Percentiles rank a stretch among this genome's conserved stretches.
Conservation (phyloP, 495 filamentous ascomycete genomes). For the Schizothecium vesticola region DNA sequence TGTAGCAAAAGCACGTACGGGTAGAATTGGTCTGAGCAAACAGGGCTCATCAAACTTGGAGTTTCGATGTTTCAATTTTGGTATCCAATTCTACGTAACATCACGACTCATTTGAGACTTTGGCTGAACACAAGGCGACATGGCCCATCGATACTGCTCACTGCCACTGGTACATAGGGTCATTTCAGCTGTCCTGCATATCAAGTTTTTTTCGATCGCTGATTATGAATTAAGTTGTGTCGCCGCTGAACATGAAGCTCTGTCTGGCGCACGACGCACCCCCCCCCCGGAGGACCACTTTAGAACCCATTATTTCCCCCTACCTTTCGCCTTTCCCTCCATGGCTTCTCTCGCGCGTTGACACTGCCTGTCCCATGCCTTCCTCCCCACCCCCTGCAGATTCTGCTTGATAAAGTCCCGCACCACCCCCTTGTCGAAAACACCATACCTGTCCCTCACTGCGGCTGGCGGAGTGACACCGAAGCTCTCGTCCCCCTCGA, state of each 20-base stretch:
- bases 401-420: conserved; percentile 32
- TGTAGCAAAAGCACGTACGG: neutral
- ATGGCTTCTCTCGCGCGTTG: conserved; percentile 1
- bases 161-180: neutral
- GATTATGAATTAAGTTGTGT: neutral
- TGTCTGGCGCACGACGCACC: neutral
- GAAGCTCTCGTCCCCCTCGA: conserved; percentile 30
- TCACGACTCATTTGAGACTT: neutral
- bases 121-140: neutral
- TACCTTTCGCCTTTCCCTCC: neutral
- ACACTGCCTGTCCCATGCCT: conserved; percentile 19
- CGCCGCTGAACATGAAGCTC: neutral
- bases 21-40: neutral
- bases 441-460: conserved; percentile 27
- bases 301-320: neutral
- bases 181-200: neutral
- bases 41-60: neutral
- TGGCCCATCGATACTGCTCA: neutral
- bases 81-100: neutral
- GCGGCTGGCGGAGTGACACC: conserved; percentile 18
- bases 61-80: neutral
- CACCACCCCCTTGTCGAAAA: conserved; percentile 33
- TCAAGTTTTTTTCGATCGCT: neutral
- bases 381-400: conserved; percentile 29
- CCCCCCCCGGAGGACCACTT: neutral